Conservation (phyloP, 257 asterid species). For the Capsicum rhomboideum region DNA sequence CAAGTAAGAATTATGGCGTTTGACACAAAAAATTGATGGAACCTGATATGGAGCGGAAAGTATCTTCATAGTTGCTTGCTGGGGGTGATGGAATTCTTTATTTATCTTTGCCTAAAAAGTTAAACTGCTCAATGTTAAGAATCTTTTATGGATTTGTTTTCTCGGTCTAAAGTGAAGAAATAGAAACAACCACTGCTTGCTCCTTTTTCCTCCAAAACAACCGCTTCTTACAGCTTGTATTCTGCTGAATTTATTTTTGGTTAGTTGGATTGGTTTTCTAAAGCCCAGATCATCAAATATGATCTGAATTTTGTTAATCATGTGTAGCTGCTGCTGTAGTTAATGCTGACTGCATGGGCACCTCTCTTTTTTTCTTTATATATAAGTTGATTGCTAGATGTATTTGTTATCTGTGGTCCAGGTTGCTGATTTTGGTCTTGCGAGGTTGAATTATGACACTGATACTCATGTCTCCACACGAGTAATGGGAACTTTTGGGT, state of each 20-base stretch:
- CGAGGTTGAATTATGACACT: constrained; percentile 68
- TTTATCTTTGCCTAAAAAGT: background rate
- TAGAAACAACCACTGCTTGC: background rate
- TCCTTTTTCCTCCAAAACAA: background rate
- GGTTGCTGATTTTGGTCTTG: constrained; percentile 98
- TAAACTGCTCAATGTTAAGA: background rate
- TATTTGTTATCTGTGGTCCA: constrained; percentile 15
- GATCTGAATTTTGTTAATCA: background rate
- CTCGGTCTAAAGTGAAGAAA: background rate
- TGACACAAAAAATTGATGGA: background rate
- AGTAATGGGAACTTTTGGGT: constrained; percentile 98
- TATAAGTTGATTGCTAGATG: background rate
- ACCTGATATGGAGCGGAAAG: background rate
- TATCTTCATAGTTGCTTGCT: background rate
- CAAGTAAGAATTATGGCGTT: background rate
- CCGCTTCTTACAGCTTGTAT: background rate
- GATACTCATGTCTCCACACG: constrained; percentile 94
- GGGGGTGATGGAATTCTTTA: background rate
- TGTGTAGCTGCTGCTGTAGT: background rate
- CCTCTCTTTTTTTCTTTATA: background rate
- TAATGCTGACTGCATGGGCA: background rate
- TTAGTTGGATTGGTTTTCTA: background rate
- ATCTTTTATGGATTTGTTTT: background rate
- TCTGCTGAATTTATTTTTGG: background rate
- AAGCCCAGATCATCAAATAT: background rate